A percentile compares a stretch with the other conserved stretches of the same genome.
phyloP scores from a whole-genome alignment of 2,329 filamentous ascomycete species.

The Paecilomyces formosus region DNA sequence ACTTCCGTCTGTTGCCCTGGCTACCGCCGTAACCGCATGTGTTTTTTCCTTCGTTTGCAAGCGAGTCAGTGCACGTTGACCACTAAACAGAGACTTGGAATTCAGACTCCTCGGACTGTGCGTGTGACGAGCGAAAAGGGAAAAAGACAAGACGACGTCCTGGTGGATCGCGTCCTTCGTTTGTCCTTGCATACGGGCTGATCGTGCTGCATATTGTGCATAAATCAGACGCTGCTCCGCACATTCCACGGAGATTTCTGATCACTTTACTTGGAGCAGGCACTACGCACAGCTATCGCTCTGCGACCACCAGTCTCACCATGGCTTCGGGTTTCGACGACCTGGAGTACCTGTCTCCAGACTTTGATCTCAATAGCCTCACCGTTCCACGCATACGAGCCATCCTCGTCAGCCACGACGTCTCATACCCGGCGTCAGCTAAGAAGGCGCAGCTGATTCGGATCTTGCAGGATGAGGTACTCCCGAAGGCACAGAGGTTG shows the following conservation, averaged over 20 bases:
- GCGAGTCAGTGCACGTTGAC: slow-evolving; percentile 5
- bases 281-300: neutral
- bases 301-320: slow-evolving; percentile 8
- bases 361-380: slow-evolving; percentile 74
- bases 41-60: slow-evolving; percentile 1
- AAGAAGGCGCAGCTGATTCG: slow-evolving; percentile 87
- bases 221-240: neutral
- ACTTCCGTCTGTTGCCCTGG: slow-evolving; percentile 26
- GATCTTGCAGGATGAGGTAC: slow-evolving; percentile 71
- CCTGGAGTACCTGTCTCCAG: slow-evolving; percentile 75
- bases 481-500: slow-evolving; percentile 71
- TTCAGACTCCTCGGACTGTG: neutral
- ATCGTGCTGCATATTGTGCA: neutral
- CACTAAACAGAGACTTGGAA: neutral
- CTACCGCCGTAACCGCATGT: slow-evolving; percentile 15
- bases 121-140: neutral
- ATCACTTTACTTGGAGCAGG: neutral
- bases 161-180: neutral
- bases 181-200: neutral
- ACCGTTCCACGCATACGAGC: slow-evolving; percentile 84
- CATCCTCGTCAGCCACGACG: slow-evolving; percentile 81
- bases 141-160: neutral
- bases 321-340: slow-evolving; percentile 45
- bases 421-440: slow-evolving; percentile 77
- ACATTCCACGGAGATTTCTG: neutral